A percentile compares a stretch with the other conserved stretches of the same genome.
phyloP scores from a whole-genome alignment of 345 rosid genomes.

The Boechera retrofracta region DNA sequence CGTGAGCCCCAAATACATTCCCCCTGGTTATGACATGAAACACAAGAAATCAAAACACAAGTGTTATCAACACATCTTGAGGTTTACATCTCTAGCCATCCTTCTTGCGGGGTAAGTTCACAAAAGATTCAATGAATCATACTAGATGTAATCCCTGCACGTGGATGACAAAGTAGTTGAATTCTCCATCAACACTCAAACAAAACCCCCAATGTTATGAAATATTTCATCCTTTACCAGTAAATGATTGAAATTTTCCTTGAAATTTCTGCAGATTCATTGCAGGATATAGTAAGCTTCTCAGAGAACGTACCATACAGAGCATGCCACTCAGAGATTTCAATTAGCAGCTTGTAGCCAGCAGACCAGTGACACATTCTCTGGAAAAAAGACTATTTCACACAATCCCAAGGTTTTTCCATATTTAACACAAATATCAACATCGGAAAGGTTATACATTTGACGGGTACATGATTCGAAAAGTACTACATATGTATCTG shows the following conservation, averaged over 20 bases:
- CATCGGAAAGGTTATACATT: conserved; percentile 34
- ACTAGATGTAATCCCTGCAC: conserved; percentile 5
- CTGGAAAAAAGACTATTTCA: conserved; percentile 18
- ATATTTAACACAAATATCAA: conserved; percentile 26
- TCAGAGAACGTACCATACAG: conserved; percentile 40
- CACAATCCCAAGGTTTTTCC: conserved; percentile 28
- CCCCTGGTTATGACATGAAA: conserved; percentile 66
- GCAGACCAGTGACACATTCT: conserved; percentile 17
- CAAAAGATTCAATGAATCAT: conserved; percentile 18
- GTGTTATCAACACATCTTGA: conserved; percentile 65
- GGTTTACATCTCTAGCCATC: conserved; percentile 51
- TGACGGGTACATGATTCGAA: conserved; percentile 26
- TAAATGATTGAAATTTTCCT: background rate
- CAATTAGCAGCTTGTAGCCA: conserved; percentile 42
- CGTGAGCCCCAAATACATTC: conserved; percentile 61
- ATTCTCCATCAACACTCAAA: background rate
- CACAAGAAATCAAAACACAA: conserved; percentile 66
- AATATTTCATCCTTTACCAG: background rate
- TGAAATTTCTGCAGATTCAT: conserved; percentile 53
- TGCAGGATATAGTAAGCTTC: conserved; percentile 56
- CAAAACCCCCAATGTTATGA: background rate
- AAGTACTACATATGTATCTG: conserved; percentile 30
- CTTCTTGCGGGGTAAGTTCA: conserved; percentile 67
- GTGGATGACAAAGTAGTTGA: background rate
- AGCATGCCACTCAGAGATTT: conserved; percentile 34